Conservation (phyloP, 768 basidiomycete genomes). For the Mycena capillaripes region DNA sequence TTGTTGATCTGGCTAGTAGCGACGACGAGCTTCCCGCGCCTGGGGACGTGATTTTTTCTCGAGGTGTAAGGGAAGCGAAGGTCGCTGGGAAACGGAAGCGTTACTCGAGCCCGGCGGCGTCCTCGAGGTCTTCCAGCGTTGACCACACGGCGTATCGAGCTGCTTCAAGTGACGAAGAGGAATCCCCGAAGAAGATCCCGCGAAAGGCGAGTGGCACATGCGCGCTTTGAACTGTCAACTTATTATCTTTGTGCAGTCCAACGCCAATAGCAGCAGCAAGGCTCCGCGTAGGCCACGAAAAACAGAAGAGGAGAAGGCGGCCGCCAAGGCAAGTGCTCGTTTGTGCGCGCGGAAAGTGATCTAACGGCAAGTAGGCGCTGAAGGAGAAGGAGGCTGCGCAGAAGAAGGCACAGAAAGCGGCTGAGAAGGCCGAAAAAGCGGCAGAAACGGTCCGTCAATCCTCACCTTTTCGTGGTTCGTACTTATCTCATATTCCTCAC, state of each 20-base stretch:
- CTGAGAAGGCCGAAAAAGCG: conserved; percentile 17
- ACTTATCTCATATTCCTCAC: not conserved
- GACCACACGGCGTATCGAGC: not conserved
- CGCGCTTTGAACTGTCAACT: not conserved
- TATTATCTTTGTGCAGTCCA: not conserved
- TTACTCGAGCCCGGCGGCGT: not conserved
- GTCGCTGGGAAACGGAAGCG: conserved; percentile 29
- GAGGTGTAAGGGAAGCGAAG: not conserved
- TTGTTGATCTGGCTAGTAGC: conserved; percentile 14
- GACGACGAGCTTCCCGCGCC: conserved; percentile 31
- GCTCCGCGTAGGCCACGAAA: conserved; percentile 20
- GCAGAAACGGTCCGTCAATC: not conserved
- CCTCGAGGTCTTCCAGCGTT: not conserved
- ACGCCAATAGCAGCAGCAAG: not conserved
- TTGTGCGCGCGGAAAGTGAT: not conserved
- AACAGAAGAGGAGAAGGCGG: conserved; percentile 31
- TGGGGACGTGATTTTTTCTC: conserved; percentile 4
- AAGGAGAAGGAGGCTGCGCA: conserved; percentile 19
- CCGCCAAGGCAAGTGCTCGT: not conserved
- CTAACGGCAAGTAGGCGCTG: not conserved
- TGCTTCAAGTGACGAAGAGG: conserved; percentile 14
- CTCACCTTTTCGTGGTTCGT: too few relatives aligned
- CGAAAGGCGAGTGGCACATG: conserved; percentile 28
- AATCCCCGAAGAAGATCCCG: conserved; percentile 25
- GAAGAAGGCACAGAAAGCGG: conserved; percentile 29